Evolutionary conservation across 2,329 filamentous ascomycete species (phyloP), one percentile per base, ranked within the genome.

Genomic region (Pleoardoris graminearum): DNA sequence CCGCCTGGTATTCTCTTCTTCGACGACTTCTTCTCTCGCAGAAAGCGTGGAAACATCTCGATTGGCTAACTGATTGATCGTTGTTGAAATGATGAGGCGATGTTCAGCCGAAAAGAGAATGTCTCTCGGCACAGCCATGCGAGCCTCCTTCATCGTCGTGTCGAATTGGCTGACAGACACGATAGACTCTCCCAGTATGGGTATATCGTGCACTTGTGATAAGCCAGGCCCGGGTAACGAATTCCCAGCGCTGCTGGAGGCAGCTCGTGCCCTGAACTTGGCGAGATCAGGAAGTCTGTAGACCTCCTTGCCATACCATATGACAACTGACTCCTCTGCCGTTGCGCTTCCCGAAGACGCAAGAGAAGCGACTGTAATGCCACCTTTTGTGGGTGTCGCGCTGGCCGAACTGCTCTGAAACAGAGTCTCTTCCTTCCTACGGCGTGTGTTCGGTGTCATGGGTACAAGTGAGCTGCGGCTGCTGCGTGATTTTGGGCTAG

Each of bases 361-460:
- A 4, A 69, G 55, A 4, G 68, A 65, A 23, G 67, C 67, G 5
- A 80, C 69, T 1, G 74, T 75, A 11, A 81, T 67, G 27, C 77
- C 77, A 2, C 79, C 79, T 11, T 65, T 67, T 2, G 69, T 62
- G n/a, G 69, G 65, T 29, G 62, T 63, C 4, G 67, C 58, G 12
- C 62, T 61, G 12, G 70, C 67, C 8, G 72, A 59, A 27, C 70
- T 67, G n/a, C 74, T 74, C 23, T 73, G 70, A 57, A 80, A 80
- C 3, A 81, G 65, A 11, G 63, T 62, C 37, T 79, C 76, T 48
- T 79, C 69, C 54, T 75, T 77, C 41, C 71, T 71, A 39, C 75
- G 75, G 11, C 78, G 73, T 6, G 78, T 81, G 54, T 80, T 80
- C 4, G 79, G 79, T 7, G 79, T 81, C 76, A 79, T 79, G 1